Conservation (phyloP, 176 grass and related monocot species). For the Bromus sterilis region DNA sequence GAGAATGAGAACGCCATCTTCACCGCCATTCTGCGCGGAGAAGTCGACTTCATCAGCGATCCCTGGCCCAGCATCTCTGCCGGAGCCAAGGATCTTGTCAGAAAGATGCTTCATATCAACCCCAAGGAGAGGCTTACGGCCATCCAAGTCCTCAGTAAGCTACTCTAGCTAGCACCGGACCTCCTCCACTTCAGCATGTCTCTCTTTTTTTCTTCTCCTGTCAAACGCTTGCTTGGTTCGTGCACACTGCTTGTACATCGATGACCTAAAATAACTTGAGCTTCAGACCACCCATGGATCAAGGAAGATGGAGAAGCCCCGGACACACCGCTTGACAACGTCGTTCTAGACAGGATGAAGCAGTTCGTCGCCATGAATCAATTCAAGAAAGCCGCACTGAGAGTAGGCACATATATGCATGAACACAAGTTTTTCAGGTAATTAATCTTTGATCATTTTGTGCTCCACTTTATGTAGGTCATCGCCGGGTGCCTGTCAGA, state of each 20-base stretch:
- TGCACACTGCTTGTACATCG: background rate
- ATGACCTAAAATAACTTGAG: background rate
- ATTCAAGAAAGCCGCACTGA: constrained; percentile 82
- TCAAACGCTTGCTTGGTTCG: background rate
- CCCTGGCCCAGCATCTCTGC: constrained; percentile 63
- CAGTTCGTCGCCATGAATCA: constrained; percentile 86
- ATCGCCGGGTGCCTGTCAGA: constrained; percentile 88
- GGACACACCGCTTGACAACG: constrained; percentile 68
- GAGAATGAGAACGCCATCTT: constrained; percentile 71
- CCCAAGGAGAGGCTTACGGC: constrained; percentile 66
- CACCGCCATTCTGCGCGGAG: constrained; percentile 56
- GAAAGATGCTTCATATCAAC: constrained; percentile 66
- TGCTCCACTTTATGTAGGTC: constrained; percentile 22
- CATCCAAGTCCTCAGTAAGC: constrained; percentile 73
- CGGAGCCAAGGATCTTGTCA: constrained; percentile 64
- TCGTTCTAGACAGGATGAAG: constrained; percentile 74
- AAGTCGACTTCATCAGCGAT: constrained; percentile 54
- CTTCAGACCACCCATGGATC: constrained; percentile 82
- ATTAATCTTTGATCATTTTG: background rate
- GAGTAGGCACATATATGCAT: constrained; percentile 21
- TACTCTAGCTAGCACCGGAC: too few relatives aligned
- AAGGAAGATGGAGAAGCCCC: constrained; percentile 88
- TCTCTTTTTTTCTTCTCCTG: background rate
- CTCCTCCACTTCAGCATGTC: background rate
- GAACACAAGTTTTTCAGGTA: background rate